Conservation (phyloP, 1,284 basidiomycete species). For the Cutaneotrichosporon dermatis region DNA sequence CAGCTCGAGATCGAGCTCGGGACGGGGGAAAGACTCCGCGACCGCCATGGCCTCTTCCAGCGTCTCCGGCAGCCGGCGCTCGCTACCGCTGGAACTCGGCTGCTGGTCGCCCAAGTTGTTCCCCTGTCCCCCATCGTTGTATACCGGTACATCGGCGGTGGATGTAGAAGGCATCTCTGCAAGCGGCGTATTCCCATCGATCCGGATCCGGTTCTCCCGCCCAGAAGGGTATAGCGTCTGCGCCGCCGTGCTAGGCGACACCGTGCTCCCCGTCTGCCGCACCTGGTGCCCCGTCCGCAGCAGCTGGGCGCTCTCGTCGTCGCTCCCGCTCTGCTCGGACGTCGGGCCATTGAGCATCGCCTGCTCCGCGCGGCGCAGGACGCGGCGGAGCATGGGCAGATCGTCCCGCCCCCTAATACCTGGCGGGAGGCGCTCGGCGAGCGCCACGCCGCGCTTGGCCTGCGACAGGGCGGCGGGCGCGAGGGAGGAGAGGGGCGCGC, state of each 20-base stretch:
- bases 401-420: not conserved
- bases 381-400: not conserved
- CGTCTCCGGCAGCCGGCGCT: not conserved
- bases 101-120: too few species aligned
- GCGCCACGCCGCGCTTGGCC: not conserved
- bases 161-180: too few species aligned
- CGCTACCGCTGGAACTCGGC: too few species aligned
- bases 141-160: too few species aligned
- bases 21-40: not conserved
- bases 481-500: constrained; percentile 11
- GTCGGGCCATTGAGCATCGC: not conserved
- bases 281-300: not conserved
- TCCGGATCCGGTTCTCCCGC: too few species aligned
- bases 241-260: not conserved
- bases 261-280: not conserved
- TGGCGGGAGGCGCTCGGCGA: not conserved
- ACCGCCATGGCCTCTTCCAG: not conserved
- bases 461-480: constrained; percentile 9
- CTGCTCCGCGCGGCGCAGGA: not conserved
- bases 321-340: not conserved
- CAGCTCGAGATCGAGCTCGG: not conserved
- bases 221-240: too few species aligned
- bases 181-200: too few species aligned
- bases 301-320: not conserved
- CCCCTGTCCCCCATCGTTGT: too few species aligned